Percentiles rank a stretch among this genome's conserved stretches.
Evolutionary conservation across 2,329 filamentous ascomycete genomes (phyloP).

Genomic region (Curvularia eragrostidis): DNA sequence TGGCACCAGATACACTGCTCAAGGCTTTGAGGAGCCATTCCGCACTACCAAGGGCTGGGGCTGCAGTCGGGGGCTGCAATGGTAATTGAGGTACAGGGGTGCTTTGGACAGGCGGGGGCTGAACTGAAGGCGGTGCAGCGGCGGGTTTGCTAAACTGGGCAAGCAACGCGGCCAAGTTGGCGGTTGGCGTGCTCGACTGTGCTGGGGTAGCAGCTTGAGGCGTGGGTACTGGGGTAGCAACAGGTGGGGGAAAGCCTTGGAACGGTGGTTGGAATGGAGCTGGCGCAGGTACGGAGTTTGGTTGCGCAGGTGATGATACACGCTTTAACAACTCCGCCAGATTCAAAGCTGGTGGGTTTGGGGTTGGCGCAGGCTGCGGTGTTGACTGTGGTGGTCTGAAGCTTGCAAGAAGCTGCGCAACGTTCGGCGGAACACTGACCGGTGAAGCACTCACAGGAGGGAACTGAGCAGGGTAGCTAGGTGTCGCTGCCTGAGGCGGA

Average conservation of each 20-base stretch:
- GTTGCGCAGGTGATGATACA: slow-evolving; percentile 37
- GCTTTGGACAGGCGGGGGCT: slow-evolving; percentile 27
- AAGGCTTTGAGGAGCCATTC: slow-evolving; percentile 46
- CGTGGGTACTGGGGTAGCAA: slow-evolving; percentile 31
- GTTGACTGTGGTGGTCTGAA: slow-evolving; percentile 31
- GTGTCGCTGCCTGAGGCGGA: slow-evolving; percentile 33
- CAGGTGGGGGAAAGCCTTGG: slow-evolving; percentile 28
- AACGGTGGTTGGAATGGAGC: slow-evolving; percentile 41
- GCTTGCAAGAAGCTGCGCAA: slow-evolving; percentile 41
- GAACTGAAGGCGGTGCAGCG: slow-evolving; percentile 24
- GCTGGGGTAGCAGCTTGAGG: slow-evolving; percentile 33
- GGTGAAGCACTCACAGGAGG: slow-evolving; percentile 29
- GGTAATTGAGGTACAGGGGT: slow-evolving; percentile 28
- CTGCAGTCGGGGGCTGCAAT: slow-evolving; percentile 21
- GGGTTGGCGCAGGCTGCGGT: slow-evolving; percentile 28
- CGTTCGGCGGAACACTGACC: slow-evolving; percentile 32
- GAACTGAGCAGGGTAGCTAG: slow-evolving; percentile 26
- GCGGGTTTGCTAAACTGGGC: slow-evolving; percentile 41
- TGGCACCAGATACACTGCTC: slow-evolving; percentile 34
- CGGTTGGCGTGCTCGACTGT: slow-evolving; percentile 34
- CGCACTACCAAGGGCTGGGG: slow-evolving; percentile 30
- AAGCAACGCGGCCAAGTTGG: slow-evolving; percentile 42
- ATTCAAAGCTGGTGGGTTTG: slow-evolving; percentile 32
- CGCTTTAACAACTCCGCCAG: slow-evolving; percentile 41
- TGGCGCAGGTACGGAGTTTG: slow-evolving; percentile 31